phyloP scores from a whole-genome alignment of 176 grass and related monocot species.

The Themeda triandra region DNA sequence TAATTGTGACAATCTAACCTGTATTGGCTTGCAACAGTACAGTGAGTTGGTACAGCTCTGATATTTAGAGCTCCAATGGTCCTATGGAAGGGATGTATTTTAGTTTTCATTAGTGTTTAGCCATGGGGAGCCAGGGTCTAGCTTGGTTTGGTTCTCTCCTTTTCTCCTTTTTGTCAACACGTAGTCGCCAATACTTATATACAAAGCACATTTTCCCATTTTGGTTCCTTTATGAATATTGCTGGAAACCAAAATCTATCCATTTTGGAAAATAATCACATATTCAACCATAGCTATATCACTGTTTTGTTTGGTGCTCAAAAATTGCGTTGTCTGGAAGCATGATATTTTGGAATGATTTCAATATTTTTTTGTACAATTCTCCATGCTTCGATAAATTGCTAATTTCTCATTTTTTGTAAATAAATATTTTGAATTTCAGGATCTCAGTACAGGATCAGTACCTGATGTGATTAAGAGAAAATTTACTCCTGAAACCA shows the following conservation, averaged over 20 bases:
- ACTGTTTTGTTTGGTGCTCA: neutral
- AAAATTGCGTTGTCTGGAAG: neutral
- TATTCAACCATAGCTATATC: neutral
- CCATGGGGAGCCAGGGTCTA: neutral
- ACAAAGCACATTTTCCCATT: neutral
- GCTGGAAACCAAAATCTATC: neutral
- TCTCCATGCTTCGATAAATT: neutral
- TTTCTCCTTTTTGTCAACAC: neutral
- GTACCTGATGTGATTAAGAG: conserved; percentile 29
- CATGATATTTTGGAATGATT: neutral
- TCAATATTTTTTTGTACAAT: neutral
- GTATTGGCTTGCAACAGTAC: neutral
- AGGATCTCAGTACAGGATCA: conserved; percentile 21
- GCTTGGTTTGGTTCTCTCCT: neutral
- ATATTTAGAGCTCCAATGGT: neutral
- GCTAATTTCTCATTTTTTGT: neutral
- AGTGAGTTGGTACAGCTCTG: neutral
- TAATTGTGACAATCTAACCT: neutral
- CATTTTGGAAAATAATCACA: neutral
- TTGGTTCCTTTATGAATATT: neutral
- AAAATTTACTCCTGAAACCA: conserved; percentile 20
- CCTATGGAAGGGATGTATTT: neutral
- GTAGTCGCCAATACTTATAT: neutral
- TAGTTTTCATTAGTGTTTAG: neutral
- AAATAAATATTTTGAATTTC: conserved; percentile 18